Conservation (phyloP, 345 rosid species). For the Acer negundo region DNA sequence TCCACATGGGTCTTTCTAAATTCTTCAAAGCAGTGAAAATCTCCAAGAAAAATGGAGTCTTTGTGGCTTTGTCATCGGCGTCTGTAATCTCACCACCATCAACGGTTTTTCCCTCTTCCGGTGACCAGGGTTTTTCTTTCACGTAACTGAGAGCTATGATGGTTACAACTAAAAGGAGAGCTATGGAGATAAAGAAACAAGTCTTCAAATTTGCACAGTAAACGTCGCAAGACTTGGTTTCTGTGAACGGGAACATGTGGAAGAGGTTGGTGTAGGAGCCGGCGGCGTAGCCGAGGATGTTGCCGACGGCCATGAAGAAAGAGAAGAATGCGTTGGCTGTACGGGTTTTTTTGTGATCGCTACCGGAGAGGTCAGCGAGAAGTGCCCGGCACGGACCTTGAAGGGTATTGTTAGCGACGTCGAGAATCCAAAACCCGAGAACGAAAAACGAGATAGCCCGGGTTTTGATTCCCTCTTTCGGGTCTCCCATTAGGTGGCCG, state of each 20-base stretch:
- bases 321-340: conserved; percentile 66
- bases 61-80: conserved; percentile 1
- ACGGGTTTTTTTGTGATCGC: conserved; percentile 51
- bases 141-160: conserved; percentile 49
- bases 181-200: conserved; percentile 70
- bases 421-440: conserved; percentile 84
- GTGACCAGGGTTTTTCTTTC: conserved; percentile 42
- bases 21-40: conserved; percentile 48
- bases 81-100: neutral
- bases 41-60: conserved; percentile 42
- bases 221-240: conserved; percentile 63
- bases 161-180: conserved; percentile 47
- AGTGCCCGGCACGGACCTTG: conserved; percentile 88
- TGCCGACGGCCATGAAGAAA: conserved; percentile 93
- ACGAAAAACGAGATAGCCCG: conserved; percentile 74
- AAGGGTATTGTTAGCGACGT: conserved; percentile 84
- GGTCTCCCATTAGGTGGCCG: conserved; percentile 62
- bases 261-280: conserved; percentile 63
- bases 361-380: conserved; percentile 76
- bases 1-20: conserved; percentile 69
- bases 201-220: conserved; percentile 91
- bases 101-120: neutral
- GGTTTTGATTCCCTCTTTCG: conserved; percentile 37
- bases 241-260: conserved; percentile 64
- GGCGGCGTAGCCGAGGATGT: conserved; percentile 77